These are phyloP conservation scores for Trichoderma arundinaceum DNA, from an alignment of 2,329 filamentous ascomycete species.

Conservation along the genomic window DNA sequence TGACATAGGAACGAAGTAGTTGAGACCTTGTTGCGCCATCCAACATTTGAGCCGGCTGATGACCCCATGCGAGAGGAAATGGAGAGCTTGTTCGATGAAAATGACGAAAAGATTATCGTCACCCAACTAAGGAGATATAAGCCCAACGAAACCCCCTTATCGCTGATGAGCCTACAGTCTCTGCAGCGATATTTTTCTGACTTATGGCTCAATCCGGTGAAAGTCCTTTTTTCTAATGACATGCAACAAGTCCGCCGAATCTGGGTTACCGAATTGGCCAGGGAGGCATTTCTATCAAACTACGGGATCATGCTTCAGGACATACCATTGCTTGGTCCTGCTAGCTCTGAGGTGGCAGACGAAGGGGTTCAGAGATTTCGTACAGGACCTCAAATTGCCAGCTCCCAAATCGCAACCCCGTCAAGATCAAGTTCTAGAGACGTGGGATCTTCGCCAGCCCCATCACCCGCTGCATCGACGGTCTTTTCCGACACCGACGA, in stretches of 20 bases:
- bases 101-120: slow-evolving; percentile 40
- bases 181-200: slow-evolving; percentile 41
- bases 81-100: slow-evolving; percentile 39
- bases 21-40: slow-evolving; percentile 16
- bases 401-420: slow-evolving; percentile 16
- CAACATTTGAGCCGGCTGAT: slow-evolving; percentile 29
- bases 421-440: slow-evolving; percentile 23
- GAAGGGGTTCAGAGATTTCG: slow-evolving; percentile 31
- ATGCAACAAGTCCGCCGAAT: slow-evolving; percentile 37
- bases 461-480: slow-evolving; percentile 33
- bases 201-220: slow-evolving; percentile 43
- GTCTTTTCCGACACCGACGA: slow-evolving; percentile 38
- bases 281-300: slow-evolving; percentile 45
- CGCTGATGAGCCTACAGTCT: slow-evolving; percentile 39
- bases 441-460: slow-evolving; percentile 38
- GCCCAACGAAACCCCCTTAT: slow-evolving; percentile 36
- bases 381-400: slow-evolving; percentile 28
- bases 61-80: slow-evolving; percentile 41
- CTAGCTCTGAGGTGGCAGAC: slow-evolving; percentile 28
- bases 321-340: slow-evolving; percentile 40
- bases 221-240: slow-evolving; percentile 37
- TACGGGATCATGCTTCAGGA: slow-evolving; percentile 47
- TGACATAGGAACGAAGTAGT: slow-evolving; percentile 40
- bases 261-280: slow-evolving; percentile 44
- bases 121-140: slow-evolving; percentile 41